Evolutionary conservation across 106 monocot species (phyloP).

Genomic region (Amphibolis antarctica): DNA sequence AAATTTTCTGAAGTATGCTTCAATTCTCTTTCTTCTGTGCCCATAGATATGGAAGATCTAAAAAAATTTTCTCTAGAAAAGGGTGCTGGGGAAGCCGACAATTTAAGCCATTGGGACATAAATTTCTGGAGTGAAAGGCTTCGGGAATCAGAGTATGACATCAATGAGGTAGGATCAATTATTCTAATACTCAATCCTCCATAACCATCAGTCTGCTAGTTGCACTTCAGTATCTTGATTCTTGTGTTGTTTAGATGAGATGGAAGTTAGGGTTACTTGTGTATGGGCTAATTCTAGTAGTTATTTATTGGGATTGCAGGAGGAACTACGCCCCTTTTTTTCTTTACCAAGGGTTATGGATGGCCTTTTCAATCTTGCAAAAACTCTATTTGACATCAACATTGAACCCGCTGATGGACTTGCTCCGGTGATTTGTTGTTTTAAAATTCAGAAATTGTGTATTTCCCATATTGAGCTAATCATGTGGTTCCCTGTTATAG

Average conservation of each 20-base stretch:
- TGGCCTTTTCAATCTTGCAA: conserved; percentile 86
- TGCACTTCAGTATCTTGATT: neutral
- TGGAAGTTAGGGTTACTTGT: neutral
- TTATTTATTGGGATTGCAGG: conserved; percentile 29
- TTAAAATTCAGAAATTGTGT: neutral
- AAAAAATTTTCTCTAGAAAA: conserved; percentile 62
- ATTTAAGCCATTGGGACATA: conserved; percentile 78
- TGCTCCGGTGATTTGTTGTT: conserved; percentile 44
- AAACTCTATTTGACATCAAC: conserved; percentile 69
- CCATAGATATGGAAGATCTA: conserved; percentile 76
- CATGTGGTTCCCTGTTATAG: neutral
- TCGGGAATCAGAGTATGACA: conserved; percentile 85
- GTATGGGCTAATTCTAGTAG: neutral
- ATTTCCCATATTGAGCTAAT: neutral
- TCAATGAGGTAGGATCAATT: conserved; percentile 61
- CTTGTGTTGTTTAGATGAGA: too few species aligned
- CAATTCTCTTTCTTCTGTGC: neutral
- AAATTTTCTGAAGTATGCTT: too few species aligned
- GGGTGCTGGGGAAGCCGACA: conserved; percentile 68
- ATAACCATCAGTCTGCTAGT: neutral
- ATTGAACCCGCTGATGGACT: conserved; percentile 90
- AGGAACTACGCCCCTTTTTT: conserved; percentile 93
- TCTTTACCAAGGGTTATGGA: conserved; percentile 94
- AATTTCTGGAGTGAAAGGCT: conserved; percentile 96
- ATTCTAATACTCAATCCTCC: too few species aligned